Evolutionary conservation across 2,329 filamentous ascomycete species (phyloP), one percentile per base, ranked within the genome.

Genomic region (Cladosporium sp.): DNA sequence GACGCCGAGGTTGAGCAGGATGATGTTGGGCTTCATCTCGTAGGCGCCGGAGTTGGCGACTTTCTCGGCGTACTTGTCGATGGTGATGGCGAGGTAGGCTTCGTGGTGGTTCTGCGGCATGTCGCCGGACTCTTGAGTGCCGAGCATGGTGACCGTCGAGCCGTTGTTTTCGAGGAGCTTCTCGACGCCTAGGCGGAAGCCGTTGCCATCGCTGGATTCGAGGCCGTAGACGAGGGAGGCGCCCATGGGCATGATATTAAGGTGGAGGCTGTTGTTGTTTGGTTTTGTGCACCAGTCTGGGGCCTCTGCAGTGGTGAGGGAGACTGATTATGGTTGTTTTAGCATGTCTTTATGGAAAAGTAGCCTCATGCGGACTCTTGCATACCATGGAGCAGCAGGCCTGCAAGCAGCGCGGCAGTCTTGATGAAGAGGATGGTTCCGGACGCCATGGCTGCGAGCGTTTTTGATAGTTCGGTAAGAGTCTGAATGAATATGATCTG

Each of bases 201-300:
- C 58, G 21, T 61, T 61, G 58, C 58, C 58, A 26, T 61, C 58
- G 40, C 21, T 23, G 5, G 58, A 61, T 44, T 44, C 40, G 33
- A 44, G 58, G 58, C 58, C 58, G 37, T 49, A 61, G 58, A 61
- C 58, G 26, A 61, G 40, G 23, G 58, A 61, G 58, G 58, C 58
- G 37, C 58, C 58, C 58, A 61, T 61, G 58, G 58, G n/a, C 37
- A 61, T 44, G 12, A 61, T 28, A 6, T 31, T 29, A 12, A 61
- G 23, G 37, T 55, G 16, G 18, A 31, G 28, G 18, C 16, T 55
- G 52, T 31, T 33, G 28, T 31, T 55, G 18, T 10, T n/a, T 8
- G 52, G 23, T 21, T 29, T n/a, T 7, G 52, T 31, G 29, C 52
- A 55, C 52, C 52, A 55, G 18, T 26, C 26, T 31, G 52, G 52